Evolutionary conservation across 2,329 filamentous ascomycete species (phyloP), one percentile per base, ranked within the genome.

Genomic region (Exophiala phaeomuriformis): DNA sequence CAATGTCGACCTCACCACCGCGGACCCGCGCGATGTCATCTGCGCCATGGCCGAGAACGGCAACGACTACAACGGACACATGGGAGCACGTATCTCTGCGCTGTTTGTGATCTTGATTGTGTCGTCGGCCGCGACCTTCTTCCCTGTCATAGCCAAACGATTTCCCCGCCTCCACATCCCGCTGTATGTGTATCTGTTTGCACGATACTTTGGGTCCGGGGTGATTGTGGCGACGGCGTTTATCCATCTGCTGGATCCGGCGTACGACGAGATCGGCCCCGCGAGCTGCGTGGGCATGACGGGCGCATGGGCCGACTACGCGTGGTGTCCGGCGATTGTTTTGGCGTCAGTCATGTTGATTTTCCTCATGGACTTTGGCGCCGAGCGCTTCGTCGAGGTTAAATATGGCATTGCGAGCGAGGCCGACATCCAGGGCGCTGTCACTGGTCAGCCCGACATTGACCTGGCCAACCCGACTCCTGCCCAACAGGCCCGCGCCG

Each of bases 51-150:
- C 70, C 7, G 53, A 63, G 2, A 67, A 65, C 2, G 65, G 61
- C 0, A 81, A 81, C 60, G 74, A 81, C 19, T 82, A 81, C 61
- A 70, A 81, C 59, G 79, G 79, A 27, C 69, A 66, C 3, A 57
- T 75, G 1, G 73, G 73, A 5, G 69, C 68, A 1, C 70, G 72
- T 2, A 67, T 72, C 61, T 75, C 63, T 28, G 64, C 74, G 27
- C 62, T 75, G 49, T 75, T 75, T 57, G 72, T 76, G 36, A 73
- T 72, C 41, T 52, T 72, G n/a, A 43, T 74, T 54, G 61, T 71
- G 12, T 75, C 73, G 2, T 67, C 69, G 0, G 59, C 63, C 3
- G 65, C 66, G 3, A 75, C 73, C 3, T 67, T 75, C 62, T 76
- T 77, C 63, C 74, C 74, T 0, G 72, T 76, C n/a, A 30, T 74